Evolutionary conservation across 257 asterid genomes (phyloP).

Genomic region (Nicotiana noctiflora): DNA sequence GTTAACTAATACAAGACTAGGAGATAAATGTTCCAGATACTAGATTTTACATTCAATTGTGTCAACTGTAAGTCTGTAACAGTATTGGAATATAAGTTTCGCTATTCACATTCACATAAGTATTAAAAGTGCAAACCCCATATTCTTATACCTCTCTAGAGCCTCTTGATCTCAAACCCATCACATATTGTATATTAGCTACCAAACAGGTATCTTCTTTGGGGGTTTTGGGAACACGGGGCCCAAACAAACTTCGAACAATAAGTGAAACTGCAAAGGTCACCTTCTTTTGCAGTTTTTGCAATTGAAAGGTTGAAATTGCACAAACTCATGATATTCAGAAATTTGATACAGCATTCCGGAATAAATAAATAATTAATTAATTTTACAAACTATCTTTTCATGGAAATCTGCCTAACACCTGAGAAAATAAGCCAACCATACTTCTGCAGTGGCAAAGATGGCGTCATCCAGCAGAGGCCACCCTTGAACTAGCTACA

Average conservation of each 20-base stretch:
- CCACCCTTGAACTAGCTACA: not conserved
- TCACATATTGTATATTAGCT: not conserved
- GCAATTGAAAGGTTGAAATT: not conserved
- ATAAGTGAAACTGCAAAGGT: not conserved
- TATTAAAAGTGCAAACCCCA: not conserved
- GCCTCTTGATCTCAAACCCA: slow-evolving; percentile 1
- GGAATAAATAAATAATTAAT: not conserved
- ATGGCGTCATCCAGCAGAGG: not conserved
- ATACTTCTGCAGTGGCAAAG: not conserved
- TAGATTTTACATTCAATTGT: not conserved
- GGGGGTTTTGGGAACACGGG: not conserved
- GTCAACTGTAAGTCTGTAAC: not conserved
- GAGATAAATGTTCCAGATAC: not conserved
- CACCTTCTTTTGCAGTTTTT: not conserved
- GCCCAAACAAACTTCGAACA: not conserved
- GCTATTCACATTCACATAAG: not conserved
- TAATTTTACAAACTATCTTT: not conserved
- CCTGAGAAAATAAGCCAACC: not conserved
- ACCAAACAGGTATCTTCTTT: not conserved
- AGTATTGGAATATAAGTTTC: not conserved
- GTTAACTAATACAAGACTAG: not conserved
- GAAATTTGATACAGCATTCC: not conserved
- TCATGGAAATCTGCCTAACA: not conserved
- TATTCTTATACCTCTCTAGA: not conserved
- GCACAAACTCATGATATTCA: not conserved